Evolutionary conservation across 805 yeast species (phyloP).

Genomic region (Babjeviella inositovora): DNA sequence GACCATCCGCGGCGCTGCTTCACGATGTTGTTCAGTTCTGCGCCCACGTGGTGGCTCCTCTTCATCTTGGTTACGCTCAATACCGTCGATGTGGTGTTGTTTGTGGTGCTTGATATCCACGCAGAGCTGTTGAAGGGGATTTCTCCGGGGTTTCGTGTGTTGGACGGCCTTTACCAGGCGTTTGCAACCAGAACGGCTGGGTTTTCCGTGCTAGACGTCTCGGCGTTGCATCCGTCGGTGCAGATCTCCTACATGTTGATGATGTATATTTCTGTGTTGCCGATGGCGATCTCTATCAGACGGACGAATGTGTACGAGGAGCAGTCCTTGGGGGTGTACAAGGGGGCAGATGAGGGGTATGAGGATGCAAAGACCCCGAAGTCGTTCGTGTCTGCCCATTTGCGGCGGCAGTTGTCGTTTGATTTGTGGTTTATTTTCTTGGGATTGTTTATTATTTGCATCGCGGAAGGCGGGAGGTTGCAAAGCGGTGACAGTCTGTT

Average conservation of each 20-base stretch:
- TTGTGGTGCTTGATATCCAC: constrained; percentile 61
- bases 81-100: constrained; percentile 63
- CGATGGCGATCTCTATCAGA: constrained; percentile 90
- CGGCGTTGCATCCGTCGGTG: constrained; percentile 71
- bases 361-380: constrained; percentile 20
- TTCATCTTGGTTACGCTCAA: constrained; percentile 60
- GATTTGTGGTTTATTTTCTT: constrained; percentile 89
- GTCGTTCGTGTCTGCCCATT: constrained; percentile 71
- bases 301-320: constrained; percentile 97
- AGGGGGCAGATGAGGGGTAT: constrained; percentile 16
- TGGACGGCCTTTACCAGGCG: constrained; percentile 84
- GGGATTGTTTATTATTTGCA: constrained; percentile 74
- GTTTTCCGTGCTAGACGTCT: constrained; percentile 53
- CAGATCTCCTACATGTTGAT: constrained; percentile 87
- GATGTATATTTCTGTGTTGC: constrained; percentile 97
- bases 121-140: constrained; percentile 27
- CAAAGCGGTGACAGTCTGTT: constrained; percentile 27
- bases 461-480: constrained; percentile 64
- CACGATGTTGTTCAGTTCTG: constrained; percentile 78
- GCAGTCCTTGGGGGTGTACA: constrained; percentile 85
- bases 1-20: constrained; percentile 98
- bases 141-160: constrained; percentile 50
- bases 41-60: constrained; percentile 92
- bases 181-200: constrained; percentile 93
- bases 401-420: constrained; percentile 81